Evolutionary conservation across 78 protist genomes (phyloP).

Genomic region (Dictyostelium purpureum): DNA sequence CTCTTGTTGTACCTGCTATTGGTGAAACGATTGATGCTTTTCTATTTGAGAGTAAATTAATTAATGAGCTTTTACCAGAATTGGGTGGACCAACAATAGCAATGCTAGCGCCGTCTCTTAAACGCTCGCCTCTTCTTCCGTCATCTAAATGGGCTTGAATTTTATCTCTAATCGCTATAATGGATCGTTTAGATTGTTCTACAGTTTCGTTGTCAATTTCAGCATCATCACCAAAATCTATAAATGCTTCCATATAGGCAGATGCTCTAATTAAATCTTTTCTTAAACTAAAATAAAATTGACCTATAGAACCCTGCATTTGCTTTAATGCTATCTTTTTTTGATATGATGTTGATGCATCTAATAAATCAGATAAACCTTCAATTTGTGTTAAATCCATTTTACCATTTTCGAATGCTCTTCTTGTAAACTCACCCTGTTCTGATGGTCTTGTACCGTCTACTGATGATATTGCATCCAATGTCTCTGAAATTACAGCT

Average conservation of each 20-base stretch:
- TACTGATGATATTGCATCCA: slow-evolving; percentile 59
- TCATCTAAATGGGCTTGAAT: slow-evolving; percentile 78
- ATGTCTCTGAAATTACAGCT: slow-evolving; percentile 86
- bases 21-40: slow-evolving; percentile 93
- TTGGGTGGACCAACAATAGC: slow-evolving; percentile 91
- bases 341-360: slow-evolving; percentile 91
- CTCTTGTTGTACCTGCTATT: slow-evolving; percentile 95
- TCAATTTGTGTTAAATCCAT: slow-evolving; percentile 92
- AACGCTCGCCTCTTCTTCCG: slow-evolving; percentile 81
- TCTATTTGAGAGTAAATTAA: slow-evolving; percentile 90
- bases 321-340: slow-evolving; percentile 83
- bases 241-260: slow-evolving; percentile 92
- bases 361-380: slow-evolving; percentile 90
- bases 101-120: slow-evolving; percentile 81
- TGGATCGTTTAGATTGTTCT: slow-evolving; percentile 15
- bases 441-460: slow-evolving; percentile 71
- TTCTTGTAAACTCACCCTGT: slow-evolving; percentile 94
- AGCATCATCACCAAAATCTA: slow-evolving; percentile 96
- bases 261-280: slow-evolving; percentile 44
- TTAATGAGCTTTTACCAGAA: slow-evolving; percentile 89
- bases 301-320: slow-evolving; percentile 73
- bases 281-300: not conserved
- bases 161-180: not conserved
- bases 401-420: slow-evolving; percentile 92
- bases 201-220: slow-evolving; percentile 82